Evolutionary conservation across 2,329 filamentous ascomycete species (phyloP).

Genomic region (Bipolaris sorokiniana): DNA sequence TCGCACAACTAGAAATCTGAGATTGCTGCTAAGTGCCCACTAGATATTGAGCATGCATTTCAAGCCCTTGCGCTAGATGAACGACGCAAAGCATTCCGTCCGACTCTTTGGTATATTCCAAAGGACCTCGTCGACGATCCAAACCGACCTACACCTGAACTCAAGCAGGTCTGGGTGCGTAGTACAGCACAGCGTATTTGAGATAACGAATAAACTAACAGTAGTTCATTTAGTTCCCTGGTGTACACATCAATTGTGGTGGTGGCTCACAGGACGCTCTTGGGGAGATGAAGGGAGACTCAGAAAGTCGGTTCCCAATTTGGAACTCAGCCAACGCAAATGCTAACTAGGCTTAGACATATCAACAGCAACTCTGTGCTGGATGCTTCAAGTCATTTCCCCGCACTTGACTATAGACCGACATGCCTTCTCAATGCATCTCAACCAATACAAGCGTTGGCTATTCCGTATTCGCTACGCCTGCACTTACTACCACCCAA

Average conservation of each 20-base stretch:
- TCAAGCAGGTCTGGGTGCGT: slow-evolving; percentile 59
- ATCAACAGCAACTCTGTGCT: slow-evolving; percentile 58
- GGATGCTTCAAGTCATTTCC: slow-evolving; percentile 62
- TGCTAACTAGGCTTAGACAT: slow-evolving; percentile 37
- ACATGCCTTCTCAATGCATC: slow-evolving; percentile 50
- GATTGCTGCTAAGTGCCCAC: slow-evolving; percentile 33
- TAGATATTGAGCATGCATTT: slow-evolving; percentile 59
- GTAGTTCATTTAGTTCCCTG: slow-evolving; percentile 49
- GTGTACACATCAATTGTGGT: slow-evolving; percentile 59
- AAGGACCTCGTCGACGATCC: slow-evolving; percentile 42
- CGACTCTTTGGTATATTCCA: slow-evolving; percentile 58
- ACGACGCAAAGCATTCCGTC: slow-evolving; percentile 58
- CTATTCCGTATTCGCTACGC: slow-evolving; percentile 34
- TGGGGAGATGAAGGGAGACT: slow-evolving; percentile 41
- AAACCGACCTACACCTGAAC: slow-evolving; percentile 33
- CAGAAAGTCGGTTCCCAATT: slow-evolving; percentile 36
- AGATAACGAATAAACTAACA: background rate
- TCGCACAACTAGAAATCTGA: slow-evolving; percentile 2
- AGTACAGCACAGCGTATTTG: background rate
- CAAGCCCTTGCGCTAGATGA: slow-evolving; percentile 63
- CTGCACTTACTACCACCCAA: slow-evolving; percentile 41
- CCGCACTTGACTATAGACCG: slow-evolving; percentile 55
- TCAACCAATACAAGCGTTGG: slow-evolving; percentile 50
- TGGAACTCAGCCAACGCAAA: background rate
- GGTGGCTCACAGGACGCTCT: slow-evolving; percentile 51